These are phyloP conservation scores for Coffea eugenioides DNA, from an alignment of 257 asterid species.

Conservation along the genomic window DNA sequence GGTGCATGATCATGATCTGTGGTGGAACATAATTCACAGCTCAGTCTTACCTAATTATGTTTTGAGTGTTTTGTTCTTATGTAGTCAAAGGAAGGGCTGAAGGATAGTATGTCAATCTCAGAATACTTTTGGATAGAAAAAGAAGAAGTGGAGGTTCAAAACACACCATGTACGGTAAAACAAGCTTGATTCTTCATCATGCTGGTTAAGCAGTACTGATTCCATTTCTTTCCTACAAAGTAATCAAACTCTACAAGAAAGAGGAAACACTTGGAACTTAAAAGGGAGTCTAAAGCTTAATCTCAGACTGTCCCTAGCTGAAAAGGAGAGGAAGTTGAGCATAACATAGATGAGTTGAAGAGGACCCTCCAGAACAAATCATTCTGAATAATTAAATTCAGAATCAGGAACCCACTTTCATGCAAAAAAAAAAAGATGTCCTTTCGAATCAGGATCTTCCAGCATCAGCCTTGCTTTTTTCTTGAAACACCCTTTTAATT, in stretches of 20 bases:
- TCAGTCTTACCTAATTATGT: background rate
- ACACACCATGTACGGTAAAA: conserved; percentile 36
- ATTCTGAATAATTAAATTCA: conserved; percentile 21
- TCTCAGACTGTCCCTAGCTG: conserved; percentile 24
- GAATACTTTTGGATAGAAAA: background rate
- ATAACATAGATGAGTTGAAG: background rate
- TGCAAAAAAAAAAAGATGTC: conserved; percentile 27
- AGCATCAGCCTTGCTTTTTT: conserved; percentile 21
- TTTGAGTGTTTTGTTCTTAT: background rate
- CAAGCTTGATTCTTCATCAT: conserved; percentile 17
- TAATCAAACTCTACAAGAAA: conserved; percentile 13
- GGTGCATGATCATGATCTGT: background rate
- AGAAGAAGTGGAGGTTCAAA: conserved; percentile 22
- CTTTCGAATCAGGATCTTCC: conserved; percentile 40
- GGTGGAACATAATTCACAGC: background rate
- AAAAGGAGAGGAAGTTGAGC: conserved; percentile 31
- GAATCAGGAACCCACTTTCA: conserved; percentile 61
- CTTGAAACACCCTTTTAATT: conserved; percentile 22
- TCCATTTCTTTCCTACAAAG: conserved; percentile 16
- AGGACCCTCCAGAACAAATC: conserved; percentile 40
- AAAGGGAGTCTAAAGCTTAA: conserved; percentile 18
- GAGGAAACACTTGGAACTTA: background rate
- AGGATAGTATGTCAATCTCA: background rate
- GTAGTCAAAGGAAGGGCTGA: background rate
- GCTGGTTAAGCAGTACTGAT: conserved; percentile 1